Percentiles rank a stretch among this genome's conserved stretches.
Evolutionary conservation across 2,329 filamentous ascomycete species (phyloP).

Genomic region (Podosphaera fusca): DNA sequence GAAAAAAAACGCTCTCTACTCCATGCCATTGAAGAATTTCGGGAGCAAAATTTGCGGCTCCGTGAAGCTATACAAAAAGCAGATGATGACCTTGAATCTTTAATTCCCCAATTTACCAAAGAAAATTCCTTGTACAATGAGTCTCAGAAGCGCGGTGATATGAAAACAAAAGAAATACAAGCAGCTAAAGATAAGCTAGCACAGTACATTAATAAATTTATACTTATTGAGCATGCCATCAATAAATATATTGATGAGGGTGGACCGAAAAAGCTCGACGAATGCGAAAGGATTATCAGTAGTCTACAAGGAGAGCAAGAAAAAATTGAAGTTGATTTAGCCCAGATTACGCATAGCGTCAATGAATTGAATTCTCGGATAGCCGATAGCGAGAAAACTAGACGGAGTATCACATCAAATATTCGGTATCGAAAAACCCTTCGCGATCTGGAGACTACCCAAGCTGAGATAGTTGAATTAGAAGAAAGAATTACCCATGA

Average conservation of each 20-base stretch:
- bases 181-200: conserved; percentile 48
- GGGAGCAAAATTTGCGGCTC: conserved; percentile 42
- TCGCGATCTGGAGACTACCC: conserved; percentile 41
- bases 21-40: conserved; percentile 50
- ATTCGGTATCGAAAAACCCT: conserved; percentile 60
- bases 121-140: conserved; percentile 60
- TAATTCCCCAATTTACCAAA: conserved; percentile 54
- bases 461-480: conserved; percentile 47
- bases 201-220: conserved; percentile 55
- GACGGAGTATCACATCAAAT: conserved; percentile 75
- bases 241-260: conserved; percentile 54
- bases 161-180: conserved; percentile 48
- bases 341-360: conserved; percentile 40
- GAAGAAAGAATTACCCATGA: conserved; percentile 29
- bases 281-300: conserved; percentile 46
- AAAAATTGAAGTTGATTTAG: conserved; percentile 43
- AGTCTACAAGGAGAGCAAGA: conserved; percentile 41
- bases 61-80: conserved; percentile 44
- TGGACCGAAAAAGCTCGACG: conserved; percentile 46
- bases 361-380: conserved; percentile 60
- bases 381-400: conserved; percentile 57
- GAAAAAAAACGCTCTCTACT: conserved; percentile 57
- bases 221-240: conserved; percentile 54
- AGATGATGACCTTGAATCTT: conserved; percentile 49
- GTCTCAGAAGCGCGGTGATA: conserved; percentile 43